Base-by-base conservation (phyloP, 2,329 filamentous ascomycete species). In the Aspergillus tubingensis region DNA sequence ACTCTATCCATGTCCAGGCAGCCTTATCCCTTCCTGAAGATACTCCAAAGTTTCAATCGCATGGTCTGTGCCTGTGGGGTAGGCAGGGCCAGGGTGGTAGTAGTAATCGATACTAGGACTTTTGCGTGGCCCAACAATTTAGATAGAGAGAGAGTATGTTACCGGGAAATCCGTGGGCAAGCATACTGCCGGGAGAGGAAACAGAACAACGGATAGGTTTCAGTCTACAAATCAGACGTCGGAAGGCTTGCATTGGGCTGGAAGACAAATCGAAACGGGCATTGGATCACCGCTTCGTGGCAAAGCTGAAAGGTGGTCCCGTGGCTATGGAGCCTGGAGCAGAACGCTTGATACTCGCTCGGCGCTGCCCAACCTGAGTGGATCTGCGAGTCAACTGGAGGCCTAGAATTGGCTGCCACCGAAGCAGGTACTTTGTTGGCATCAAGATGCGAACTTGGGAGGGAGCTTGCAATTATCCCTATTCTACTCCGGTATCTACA, bases 331-430 rank as follows among this genome's bases (percentile, higher is more conserved):
- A 59, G 60, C 32, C 32, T 36, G 32, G 32, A 36, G 11, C 11
- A 57, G 59, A 62, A 62, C 60, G 51, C 60, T 62, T 47, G 52
- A 63, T 44, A 61, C 38, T 57, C 57, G 60, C 41, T 57, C 57
- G 60, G 57, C 47, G 60, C 54, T 62, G 58, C 65, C 63, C 65
- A 67, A 67, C 62, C 13, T 21, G 48, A 30, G 61, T 61, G 58
- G 64, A 57, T 60, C 62, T 55, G 48, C 57, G 53, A 32, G 43
- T 60, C 53, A 57, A 30, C 44, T 61, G 51, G 43, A 30, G 56
- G 59, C 41, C 62, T 57, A 63, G 62, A 62, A 43, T 21, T 27
- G 38, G 36, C 41, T 44, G 21, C 32, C 32, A 36, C 32, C 32
- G 10, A 36, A 36, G 32, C 32, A 36, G 21, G 17, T 54, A 41